These are phyloP conservation scores for Boletus rufocinnamomeus DNA, from an alignment of 768 basidiomycete genomes.

Conservation along the genomic window DNA sequence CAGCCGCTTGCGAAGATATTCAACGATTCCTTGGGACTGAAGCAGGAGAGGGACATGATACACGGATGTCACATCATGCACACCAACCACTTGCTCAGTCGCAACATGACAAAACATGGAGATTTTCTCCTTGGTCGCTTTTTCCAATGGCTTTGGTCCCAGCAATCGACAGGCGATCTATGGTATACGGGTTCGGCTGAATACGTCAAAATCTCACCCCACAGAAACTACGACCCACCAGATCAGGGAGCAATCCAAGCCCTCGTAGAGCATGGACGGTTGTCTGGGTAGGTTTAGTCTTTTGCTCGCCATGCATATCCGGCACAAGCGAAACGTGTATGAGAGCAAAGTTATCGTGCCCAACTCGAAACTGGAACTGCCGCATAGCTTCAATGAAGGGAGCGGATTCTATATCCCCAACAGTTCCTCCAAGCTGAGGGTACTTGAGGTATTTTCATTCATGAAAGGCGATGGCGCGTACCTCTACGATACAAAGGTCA, in stretches of 20 bases:
- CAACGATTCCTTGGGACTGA: conserved; percentile 88
- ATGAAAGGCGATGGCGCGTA: conserved; percentile 36
- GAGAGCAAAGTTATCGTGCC: conserved; percentile 93
- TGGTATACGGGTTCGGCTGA: not conserved
- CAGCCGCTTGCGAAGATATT: conserved; percentile 81
- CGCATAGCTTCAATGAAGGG: conserved; percentile 99
- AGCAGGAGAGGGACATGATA: conserved; percentile 96
- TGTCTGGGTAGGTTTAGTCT: conserved; percentile 98
- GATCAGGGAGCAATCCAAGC: conserved; percentile 87
- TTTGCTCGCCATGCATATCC: conserved; percentile 98
- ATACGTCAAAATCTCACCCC: not conserved
- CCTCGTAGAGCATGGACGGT: conserved; percentile 93
- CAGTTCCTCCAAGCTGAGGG: conserved; percentile 91
- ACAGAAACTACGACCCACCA: conserved; percentile 52
- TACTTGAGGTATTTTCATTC: conserved; percentile 6
- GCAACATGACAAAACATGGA: conserved; percentile 99
- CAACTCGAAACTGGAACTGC: conserved; percentile 99
- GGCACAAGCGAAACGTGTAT: conserved; percentile 98
- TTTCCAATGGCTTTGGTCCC: conserved; percentile 76
- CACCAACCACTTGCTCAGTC: conserved; percentile 86
- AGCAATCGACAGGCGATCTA: conserved; percentile 93
- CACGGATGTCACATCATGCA: conserved; percentile 94
- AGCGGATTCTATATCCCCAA: conserved; percentile 98
- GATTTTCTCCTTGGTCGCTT: conserved; percentile 90
- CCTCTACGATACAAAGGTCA: conserved; percentile 98